phyloP scores from a whole-genome alignment of 345 rosid genomes.

The Populus nigra region DNA sequence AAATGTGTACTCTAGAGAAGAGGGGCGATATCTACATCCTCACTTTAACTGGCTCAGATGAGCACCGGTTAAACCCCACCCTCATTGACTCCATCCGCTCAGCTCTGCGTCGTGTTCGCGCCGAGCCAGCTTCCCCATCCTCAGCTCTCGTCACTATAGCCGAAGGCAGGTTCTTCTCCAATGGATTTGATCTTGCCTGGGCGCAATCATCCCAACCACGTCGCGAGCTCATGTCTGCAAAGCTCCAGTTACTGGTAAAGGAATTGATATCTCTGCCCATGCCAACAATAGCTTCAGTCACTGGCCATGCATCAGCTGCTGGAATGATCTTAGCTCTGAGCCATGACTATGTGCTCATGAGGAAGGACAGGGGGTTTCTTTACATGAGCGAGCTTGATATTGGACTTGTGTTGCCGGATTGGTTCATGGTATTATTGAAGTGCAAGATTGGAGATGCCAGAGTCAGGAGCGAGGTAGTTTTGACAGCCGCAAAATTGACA shows the following conservation, averaged over 20 bases:
- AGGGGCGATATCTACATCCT: conserved; percentile 23
- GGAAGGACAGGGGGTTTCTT: conserved; percentile 26
- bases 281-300: conserved; percentile 32
- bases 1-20: conserved; percentile 27
- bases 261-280: conserved; percentile 26
- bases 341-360: conserved; percentile 27
- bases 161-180: conserved; percentile 30
- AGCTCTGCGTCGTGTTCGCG: conserved; percentile 6
- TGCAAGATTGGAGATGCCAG: conserved; percentile 16
- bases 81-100: conserved; percentile 24
- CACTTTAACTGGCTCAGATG: conserved; percentile 18
- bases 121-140: conserved; percentile 15
- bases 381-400: conserved; percentile 35
- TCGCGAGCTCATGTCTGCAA: not conserved
- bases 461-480: conserved; percentile 16
- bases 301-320: conserved; percentile 26
- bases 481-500: conserved; percentile 19
- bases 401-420: conserved; percentile 18
- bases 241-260: conserved; percentile 4
- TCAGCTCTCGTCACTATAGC: conserved; percentile 22
- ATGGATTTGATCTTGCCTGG: conserved; percentile 26
- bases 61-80: conserved; percentile 26
- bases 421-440: conserved; percentile 22
- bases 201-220: conserved; percentile 11
- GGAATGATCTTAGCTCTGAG: conserved; percentile 26